Evolutionary conservation across 2,329 filamentous ascomycete genomes (phyloP), one percentile per base, ranked within the genome.

Genomic region (Chaetomium strumarium): DNA sequence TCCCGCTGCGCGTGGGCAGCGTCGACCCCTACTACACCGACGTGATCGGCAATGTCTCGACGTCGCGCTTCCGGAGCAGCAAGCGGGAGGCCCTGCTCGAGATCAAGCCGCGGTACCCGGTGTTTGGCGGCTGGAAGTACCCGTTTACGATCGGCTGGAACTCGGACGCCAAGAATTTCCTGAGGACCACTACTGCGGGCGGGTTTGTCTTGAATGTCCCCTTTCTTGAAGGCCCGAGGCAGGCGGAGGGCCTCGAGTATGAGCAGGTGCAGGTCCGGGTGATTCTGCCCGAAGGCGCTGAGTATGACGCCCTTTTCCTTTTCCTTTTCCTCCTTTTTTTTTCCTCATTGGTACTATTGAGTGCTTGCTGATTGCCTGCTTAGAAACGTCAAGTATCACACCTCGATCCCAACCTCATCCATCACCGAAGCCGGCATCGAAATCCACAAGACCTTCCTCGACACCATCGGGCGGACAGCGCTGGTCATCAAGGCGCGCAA

Each of bases 91-190:
- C 88, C n/a, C 74, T 86, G 39, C 79, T 99, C 29, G 91, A 96
- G 70, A 78, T 96, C 58, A 93, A 91, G 76, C 93, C 93, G 17
- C 83, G 93, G 48, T 99, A 95, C 70, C 93, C 93, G n/a, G 70
- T 99, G 20, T 99, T 96, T 64, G 93, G 93, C 55, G 90, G 89
- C 55, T 99, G 93, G 93, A 96, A 95, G 71, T 97, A 96, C 72
- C 93, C 88, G 60, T 99, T 97, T 76, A 89, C 87, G 54, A 84
- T 97, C 52, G 93, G 93, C 61, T 99, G 93, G 93, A 95, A 97
- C 73, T 85, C 88, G 48, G 83, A 95, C 60, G 77, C 95, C 29
- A 83, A 83, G 63, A 81, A 80, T 52, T 93, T 88, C 68, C 68
- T 99, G 60, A 84, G 89, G 63, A 81, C 76, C 61, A 76, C 80